Evolutionary conservation across 306 rosid species (phyloP), one percentile per base, ranked within the genome.

Genomic region (Cajanus cajan): DNA sequence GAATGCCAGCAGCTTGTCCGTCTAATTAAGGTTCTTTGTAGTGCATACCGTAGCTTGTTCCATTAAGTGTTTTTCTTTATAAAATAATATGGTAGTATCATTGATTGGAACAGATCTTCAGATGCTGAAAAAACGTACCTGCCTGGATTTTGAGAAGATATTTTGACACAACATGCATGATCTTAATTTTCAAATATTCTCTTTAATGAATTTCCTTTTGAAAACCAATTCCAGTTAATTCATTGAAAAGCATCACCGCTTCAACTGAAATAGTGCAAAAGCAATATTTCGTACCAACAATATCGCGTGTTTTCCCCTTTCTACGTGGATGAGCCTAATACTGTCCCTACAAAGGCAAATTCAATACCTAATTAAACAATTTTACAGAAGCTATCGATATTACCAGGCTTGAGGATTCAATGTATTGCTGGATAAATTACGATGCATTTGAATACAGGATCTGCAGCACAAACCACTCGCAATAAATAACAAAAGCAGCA

Each of bases 391-490:
- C 33, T 68, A 78, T 11, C 21, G 39, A 47, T 7, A 13, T 63
- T 59, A n/a, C 64, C 81, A 36, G 71, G 61, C 36, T 21, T n/a
- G 65, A 36, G 51, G 22, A 75, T 58, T 25, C n/a, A n/a, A 31
- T 28, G 52, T 57, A 37, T 78, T 73, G 70, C 57, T 79, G 34
- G 69, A 19, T 47, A 48, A 78, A 77, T 31, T 43, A 9, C 1
- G 37, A 71, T 18, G 85, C 50, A 51, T 70, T 15, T 11, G 45
- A 51, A 54, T 70, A 51, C 70, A 47, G 45, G 62, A 64, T 31
- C 79, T 13, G 74, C 73, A 57, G 73, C 83, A 73, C 50, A n/a
- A 67, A 73, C 19, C 74, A 52, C 61, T 52, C 61, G 18, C 13
- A 19, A 52, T 19, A 52, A 31, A 52, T 52, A 19, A 14, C 24